phyloP scores from a whole-genome alignment of 345 rosid genomes.

The Alliaria petiolata region DNA sequence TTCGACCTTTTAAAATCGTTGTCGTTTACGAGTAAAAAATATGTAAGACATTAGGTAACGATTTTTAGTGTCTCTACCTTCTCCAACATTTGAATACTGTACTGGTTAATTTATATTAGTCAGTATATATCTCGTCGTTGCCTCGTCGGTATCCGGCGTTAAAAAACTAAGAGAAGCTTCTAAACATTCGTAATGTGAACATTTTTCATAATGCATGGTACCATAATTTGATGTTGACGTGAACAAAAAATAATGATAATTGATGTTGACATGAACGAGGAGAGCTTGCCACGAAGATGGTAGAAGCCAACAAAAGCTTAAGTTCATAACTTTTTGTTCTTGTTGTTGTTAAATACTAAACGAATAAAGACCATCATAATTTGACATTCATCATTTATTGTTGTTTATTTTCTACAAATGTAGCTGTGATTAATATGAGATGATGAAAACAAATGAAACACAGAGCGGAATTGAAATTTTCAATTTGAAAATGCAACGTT shows the following conservation, averaged over 20 bases:
- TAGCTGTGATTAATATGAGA: neutral
- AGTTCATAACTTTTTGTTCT: neutral
- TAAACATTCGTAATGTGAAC: neutral
- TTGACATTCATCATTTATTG: neutral
- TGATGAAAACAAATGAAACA: neutral
- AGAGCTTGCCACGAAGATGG: constrained; percentile 26
- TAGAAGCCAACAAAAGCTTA: constrained; percentile 16
- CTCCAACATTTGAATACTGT: neutral
- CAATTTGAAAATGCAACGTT: neutral
- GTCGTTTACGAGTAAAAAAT: neutral
- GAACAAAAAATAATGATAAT: neutral
- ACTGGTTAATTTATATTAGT: neutral
- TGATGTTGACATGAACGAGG: constrained; percentile 1
- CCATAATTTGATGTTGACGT: constrained; percentile 1
- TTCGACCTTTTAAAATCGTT: neutral
- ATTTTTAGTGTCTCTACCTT: neutral
- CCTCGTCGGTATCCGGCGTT: constrained; percentile 17
- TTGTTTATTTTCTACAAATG: neutral
- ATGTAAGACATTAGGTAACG: neutral
- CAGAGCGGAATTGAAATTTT: neutral
- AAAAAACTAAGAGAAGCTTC: neutral
- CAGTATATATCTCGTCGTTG: neutral
- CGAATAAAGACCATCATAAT: neutral
- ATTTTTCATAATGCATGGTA: neutral
- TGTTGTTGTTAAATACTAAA: neutral